These are phyloP conservation scores for Botrytis paeoniae DNA, from an alignment of 2,329 filamentous ascomycete species.

Conservation along the genomic window DNA sequence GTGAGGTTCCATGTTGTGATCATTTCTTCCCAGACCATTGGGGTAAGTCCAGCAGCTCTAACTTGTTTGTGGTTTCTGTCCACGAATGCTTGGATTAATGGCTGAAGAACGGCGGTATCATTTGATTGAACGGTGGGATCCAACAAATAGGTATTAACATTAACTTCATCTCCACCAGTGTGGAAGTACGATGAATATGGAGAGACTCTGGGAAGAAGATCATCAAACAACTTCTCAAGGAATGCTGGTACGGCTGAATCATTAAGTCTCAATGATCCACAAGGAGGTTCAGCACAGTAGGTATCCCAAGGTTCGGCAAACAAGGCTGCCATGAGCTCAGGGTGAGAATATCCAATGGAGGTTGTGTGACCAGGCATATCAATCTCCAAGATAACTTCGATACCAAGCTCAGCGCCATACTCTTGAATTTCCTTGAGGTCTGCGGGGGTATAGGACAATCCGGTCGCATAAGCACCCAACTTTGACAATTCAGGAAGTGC, in stretches of 20 bases:
- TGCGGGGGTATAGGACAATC: slow-evolving; percentile 62
- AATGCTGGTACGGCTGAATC: slow-evolving; percentile 67
- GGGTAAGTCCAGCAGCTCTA: slow-evolving; percentile 60
- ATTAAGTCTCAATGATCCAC: slow-evolving; percentile 74
- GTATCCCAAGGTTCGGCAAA: slow-evolving; percentile 54
- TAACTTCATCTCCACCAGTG: slow-evolving; percentile 84
- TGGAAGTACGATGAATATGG: slow-evolving; percentile 77
- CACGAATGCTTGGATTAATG: slow-evolving; percentile 75
- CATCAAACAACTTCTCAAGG: slow-evolving; percentile 68
- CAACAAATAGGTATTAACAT: slow-evolving; percentile 68
- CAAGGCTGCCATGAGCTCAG: slow-evolving; percentile 68
- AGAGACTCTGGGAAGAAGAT: slow-evolving; percentile 68
- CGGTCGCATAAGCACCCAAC: slow-evolving; percentile 69
- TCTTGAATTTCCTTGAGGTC: slow-evolving; percentile 66
- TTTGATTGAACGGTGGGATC: slow-evolving; percentile 72
- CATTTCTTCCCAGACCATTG: slow-evolving; percentile 89
- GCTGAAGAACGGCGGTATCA: slow-evolving; percentile 60
- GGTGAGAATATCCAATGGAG: slow-evolving; percentile 61
- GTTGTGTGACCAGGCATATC: slow-evolving; percentile 80
- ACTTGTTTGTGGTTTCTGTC: slow-evolving; percentile 66
- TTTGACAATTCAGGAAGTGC: slow-evolving; percentile 66
- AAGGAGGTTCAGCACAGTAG: slow-evolving; percentile 62
- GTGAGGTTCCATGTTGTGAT: slow-evolving; percentile 73
- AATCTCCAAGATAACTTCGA: slow-evolving; percentile 72
- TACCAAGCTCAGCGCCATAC: slow-evolving; percentile 65